Evolutionary conservation across 75 land plant genomes (phyloP).

Genomic region (Adiantum capillusveneris): DNA sequence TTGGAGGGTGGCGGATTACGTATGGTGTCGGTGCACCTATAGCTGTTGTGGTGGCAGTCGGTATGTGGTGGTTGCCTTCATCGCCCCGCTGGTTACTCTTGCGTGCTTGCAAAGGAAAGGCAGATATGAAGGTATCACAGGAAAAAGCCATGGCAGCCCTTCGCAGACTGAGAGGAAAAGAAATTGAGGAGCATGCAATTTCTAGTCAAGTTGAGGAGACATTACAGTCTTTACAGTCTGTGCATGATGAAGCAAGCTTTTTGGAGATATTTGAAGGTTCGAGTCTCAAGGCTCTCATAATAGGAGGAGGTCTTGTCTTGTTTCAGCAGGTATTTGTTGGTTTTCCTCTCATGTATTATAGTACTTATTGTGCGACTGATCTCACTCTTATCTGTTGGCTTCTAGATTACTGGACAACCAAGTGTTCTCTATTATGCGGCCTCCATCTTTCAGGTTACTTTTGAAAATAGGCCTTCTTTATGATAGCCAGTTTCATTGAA

Average conservation of each 20-base stretch:
- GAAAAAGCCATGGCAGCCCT: conserved; percentile 34
- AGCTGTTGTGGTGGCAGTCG: conserved; percentile 50
- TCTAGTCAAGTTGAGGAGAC: conserved; percentile 41
- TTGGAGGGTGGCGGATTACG: conserved; percentile 77
- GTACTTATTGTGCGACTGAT: too few relatives aligned
- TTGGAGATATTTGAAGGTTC: conserved; percentile 56
- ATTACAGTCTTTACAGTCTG: conserved; percentile 31
- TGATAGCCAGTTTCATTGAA: too few relatives aligned
- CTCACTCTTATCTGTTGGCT: too few relatives aligned
- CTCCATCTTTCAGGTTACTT: conserved; percentile 50
- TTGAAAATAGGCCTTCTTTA: too few relatives aligned
- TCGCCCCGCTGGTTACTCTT: conserved; percentile 77
- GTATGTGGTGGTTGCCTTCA: conserved; percentile 80
- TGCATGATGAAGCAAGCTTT: conserved; percentile 30
- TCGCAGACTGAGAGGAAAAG: conserved; percentile 44
- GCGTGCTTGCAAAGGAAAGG: conserved; percentile 53
- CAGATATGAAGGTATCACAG: conserved; percentile 26
- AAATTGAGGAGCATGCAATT: conserved; percentile 26
- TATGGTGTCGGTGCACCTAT: conserved; percentile 53
- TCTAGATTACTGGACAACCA: conserved; percentile 70
- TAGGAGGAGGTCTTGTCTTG: conserved; percentile 56
- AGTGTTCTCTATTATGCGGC: conserved; percentile 77
- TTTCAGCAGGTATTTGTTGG: conserved; percentile 52
- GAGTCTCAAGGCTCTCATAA: conserved; percentile 51
- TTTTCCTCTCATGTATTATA: too few relatives aligned